A percentile compares a stretch with the other conserved stretches of the same genome.
These are phyloP conservation scores for Pseudomassariella vexata DNA, from an alignment of 2,329 filamentous ascomycete genomes.

Conservation along the genomic window DNA sequence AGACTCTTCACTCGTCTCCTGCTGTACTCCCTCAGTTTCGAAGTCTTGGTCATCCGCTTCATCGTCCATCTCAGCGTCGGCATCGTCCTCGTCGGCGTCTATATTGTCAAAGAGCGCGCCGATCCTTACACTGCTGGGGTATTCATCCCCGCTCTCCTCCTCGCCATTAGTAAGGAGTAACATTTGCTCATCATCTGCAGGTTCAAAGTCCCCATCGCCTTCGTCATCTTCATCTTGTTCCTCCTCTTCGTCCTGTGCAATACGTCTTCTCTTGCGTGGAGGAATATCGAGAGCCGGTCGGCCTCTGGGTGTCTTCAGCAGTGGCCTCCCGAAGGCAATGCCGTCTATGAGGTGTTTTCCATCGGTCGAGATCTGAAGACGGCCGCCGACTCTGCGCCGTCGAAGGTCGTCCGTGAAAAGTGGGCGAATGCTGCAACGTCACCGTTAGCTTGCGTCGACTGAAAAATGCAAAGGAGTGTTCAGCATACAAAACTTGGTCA, in stretches of 20 bases:
- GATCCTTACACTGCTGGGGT: conserved; percentile 19
- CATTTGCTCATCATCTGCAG: conserved; percentile 24
- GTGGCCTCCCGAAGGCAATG: conserved; percentile 72
- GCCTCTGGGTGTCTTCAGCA: conserved; percentile 50
- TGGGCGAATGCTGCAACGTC: conserved; percentile 61
- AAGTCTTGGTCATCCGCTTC: conserved; percentile 5
- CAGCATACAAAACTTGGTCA: conserved; percentile 70
- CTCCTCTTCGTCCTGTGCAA: conserved; percentile 33
- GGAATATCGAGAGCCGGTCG: conserved; percentile 68
- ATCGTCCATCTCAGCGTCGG: conserved; percentile 15
- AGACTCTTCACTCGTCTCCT: neutral
- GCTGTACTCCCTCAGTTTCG: neutral
- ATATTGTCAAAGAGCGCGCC: conserved; percentile 26
- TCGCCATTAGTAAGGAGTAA: conserved; percentile 28
- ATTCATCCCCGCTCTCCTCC: conserved; percentile 10
- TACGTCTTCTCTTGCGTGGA: conserved; percentile 61
- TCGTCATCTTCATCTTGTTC: conserved; percentile 21
- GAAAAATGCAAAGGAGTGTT: neutral
- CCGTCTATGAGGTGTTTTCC: conserved; percentile 83
- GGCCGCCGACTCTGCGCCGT: conserved; percentile 66
- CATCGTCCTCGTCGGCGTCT: conserved; percentile 24
- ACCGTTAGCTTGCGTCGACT: neutral
- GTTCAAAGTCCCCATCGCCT: conserved; percentile 24
- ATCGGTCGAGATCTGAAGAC: conserved; percentile 73
- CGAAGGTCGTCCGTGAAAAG: conserved; percentile 70